These are phyloP conservation scores for Candida quercuum DNA, from an alignment of 805 yeast genomes.

Conservation along the genomic window DNA sequence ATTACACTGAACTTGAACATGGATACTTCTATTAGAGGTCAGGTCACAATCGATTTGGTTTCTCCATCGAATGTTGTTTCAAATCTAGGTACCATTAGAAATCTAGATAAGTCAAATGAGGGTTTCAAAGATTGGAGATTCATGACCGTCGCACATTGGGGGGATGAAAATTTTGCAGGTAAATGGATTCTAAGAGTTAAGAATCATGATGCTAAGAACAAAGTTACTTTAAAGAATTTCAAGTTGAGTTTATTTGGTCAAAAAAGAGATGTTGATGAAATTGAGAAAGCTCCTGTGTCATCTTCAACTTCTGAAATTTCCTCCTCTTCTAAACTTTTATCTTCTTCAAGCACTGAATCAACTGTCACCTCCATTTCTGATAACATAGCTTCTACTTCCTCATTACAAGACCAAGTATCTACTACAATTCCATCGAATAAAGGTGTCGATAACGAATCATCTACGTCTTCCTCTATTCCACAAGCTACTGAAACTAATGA, in stretches of 20 bases:
- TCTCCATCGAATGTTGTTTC: slow-evolving; percentile 78
- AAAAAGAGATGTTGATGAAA: slow-evolving; percentile 46
- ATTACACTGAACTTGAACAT: slow-evolving; percentile 76
- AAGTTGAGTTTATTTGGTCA: slow-evolving; percentile 75
- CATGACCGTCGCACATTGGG: slow-evolving; percentile 99
- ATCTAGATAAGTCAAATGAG: slow-evolving; percentile 43
- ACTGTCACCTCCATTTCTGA: neutral
- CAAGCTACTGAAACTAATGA: slow-evolving; percentile 8
- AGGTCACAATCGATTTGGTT: slow-evolving; percentile 52
- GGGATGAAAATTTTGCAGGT: slow-evolving; percentile 78
- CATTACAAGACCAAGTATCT: too few species aligned
- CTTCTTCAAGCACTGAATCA: slow-evolving; percentile 3
- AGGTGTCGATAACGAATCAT: too few species aligned
- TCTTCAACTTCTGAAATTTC: slow-evolving; percentile 3
- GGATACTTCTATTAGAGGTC: slow-evolving; percentile 62
- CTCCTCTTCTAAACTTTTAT: slow-evolving; percentile 3
- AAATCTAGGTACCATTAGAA: slow-evolving; percentile 64
- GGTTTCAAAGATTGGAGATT: slow-evolving; percentile 87
- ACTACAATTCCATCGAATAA: too few species aligned
- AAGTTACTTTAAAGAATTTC: slow-evolving; percentile 56
- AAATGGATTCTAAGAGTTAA: slow-evolving; percentile 72
- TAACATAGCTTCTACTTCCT: neutral
- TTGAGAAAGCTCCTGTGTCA: neutral
- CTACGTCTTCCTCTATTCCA: slow-evolving; percentile 10
- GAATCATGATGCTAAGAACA: slow-evolving; percentile 34